These are phyloP conservation scores for Haplosporangium sp. DNA, from an alignment of 371 early-diverging fungal genomes.

Conservation along the genomic window DNA sequence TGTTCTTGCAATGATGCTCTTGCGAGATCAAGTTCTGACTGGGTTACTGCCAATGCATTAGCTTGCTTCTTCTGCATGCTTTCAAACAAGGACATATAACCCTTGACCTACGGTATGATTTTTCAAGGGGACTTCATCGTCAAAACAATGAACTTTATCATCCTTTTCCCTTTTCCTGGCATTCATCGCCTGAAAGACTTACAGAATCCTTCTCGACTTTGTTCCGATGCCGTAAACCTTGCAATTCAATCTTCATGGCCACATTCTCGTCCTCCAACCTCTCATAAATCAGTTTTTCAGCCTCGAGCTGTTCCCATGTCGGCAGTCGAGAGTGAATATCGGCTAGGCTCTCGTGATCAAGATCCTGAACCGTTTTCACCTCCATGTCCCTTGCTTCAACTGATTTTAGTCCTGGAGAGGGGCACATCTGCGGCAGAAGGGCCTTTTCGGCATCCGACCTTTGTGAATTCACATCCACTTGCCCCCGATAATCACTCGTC, in stretches of 20 bases:
- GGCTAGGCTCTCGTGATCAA: conserved; percentile 9
- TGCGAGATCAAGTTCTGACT: conserved; percentile 27
- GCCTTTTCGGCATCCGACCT: background rate
- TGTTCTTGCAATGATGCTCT: conserved; percentile 10
- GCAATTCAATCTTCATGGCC: conserved; percentile 29
- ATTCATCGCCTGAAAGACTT: background rate
- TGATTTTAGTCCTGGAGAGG: background rate
- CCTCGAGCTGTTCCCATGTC: conserved; percentile 16
- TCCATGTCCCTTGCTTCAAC: background rate
- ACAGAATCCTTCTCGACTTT: conserved; percentile 42
- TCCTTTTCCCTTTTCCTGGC: background rate
- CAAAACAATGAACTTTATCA: background rate
- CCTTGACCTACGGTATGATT: conserved; percentile 28
- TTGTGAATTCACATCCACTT: background rate
- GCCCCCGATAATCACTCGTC: background rate
- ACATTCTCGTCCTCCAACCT: conserved; percentile 36
- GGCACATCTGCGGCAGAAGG: background rate
- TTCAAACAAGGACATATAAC: conserved; percentile 52
- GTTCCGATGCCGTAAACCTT: conserved; percentile 27
- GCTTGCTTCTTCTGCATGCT: conserved; percentile 50
- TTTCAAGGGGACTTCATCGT: background rate
- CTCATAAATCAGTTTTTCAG: conserved; percentile 28
- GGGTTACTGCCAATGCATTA: conserved; percentile 40
- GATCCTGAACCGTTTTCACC: conserved; percentile 2
- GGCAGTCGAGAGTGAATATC: conserved; percentile 2